These are phyloP conservation scores for Amorphotheca resinae DNA, from an alignment of 495 filamentous ascomycete species.

Conservation along the genomic window DNA sequence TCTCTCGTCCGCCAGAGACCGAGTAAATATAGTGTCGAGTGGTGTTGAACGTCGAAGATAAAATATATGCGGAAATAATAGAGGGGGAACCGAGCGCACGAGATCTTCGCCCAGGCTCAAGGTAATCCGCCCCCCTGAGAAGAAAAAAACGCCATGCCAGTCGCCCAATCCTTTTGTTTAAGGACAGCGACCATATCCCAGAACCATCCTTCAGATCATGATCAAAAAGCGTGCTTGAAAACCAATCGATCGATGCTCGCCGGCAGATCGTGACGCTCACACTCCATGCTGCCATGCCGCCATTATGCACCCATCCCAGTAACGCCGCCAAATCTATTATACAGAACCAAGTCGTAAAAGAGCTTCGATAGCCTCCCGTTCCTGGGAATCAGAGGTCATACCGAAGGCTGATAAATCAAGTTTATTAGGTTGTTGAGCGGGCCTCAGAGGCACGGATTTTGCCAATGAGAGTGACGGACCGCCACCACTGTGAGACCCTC, in stretches of 20 bases:
- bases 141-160: slow-evolving; percentile 5
- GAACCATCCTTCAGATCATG: slow-evolving; percentile 17
- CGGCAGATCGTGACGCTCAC: slow-evolving; percentile 22
- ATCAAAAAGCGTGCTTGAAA: slow-evolving; percentile 16
- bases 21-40: slow-evolving; percentile 9
- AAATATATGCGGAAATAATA: slow-evolving; percentile 7
- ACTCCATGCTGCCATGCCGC: slow-evolving; percentile 7
- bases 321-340: slow-evolving; percentile 41
- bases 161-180: slow-evolving; percentile 5
- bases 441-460: slow-evolving; percentile 29
- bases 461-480: slow-evolving; percentile 34
- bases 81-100: slow-evolving; percentile 18
- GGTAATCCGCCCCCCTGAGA: slow-evolving; percentile 7
- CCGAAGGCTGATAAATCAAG: slow-evolving; percentile 38
- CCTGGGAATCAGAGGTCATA: slow-evolving; percentile 48
- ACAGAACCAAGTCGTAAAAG: slow-evolving; percentile 76
- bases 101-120: slow-evolving; percentile 21
- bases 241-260: slow-evolving; percentile 22
- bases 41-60: slow-evolving; percentile 13
- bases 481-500: slow-evolving; percentile 22
- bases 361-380: slow-evolving; percentile 76
- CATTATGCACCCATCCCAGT: slow-evolving; percentile 17
- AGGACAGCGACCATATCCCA: slow-evolving; percentile 1
- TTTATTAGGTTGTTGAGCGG: slow-evolving; percentile 30
- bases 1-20: background rate